Conservation (phyloP, 1,284 basidiomycete species). For the Pyrrhoderma lamaoense region DNA sequence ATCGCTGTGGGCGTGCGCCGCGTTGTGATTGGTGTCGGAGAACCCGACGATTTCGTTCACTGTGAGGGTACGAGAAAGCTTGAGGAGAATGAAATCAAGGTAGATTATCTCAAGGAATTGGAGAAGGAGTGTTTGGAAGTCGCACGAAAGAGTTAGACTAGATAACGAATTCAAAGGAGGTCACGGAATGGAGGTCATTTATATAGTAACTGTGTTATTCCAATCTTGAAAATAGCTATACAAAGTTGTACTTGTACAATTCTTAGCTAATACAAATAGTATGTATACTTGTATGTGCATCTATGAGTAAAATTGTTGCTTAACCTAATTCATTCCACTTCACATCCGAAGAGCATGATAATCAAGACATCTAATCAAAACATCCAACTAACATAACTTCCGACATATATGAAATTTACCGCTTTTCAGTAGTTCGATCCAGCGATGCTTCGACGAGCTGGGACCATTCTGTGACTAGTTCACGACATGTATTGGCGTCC, state of each 20-base stretch:
- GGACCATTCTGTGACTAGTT: conserved; percentile 22
- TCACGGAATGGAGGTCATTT: no score
- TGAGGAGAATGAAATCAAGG: conserved; percentile 66
- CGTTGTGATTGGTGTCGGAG: conserved; percentile 87
- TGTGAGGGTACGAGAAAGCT: conserved; percentile 84
- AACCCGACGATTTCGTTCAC: conserved; percentile 92
- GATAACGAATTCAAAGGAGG: no score
- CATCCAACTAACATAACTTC: no score
- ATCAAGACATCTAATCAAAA: no score
- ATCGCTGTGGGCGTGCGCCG: conserved; percentile 63
- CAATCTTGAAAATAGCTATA: no score
- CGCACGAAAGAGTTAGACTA: conserved; percentile 39
- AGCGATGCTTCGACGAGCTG: conserved; percentile 24
- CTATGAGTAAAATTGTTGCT: not conserved
- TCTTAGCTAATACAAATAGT: no score
- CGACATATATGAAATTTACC: not conserved
- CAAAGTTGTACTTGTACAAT: no score
- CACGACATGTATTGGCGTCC: conserved; percentile 25
- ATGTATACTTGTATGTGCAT: not conserved
- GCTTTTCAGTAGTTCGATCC: not conserved
- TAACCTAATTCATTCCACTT: not conserved
- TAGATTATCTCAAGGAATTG: conserved; percentile 68
- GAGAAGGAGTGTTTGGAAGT: conserved; percentile 70
- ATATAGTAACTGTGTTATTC: no score
- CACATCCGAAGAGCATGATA: not conserved